Evolutionary conservation across 2,329 filamentous ascomycete genomes (phyloP), one percentile per base, ranked within the genome.

Genomic region (Knoxdaviesia proteae): DNA sequence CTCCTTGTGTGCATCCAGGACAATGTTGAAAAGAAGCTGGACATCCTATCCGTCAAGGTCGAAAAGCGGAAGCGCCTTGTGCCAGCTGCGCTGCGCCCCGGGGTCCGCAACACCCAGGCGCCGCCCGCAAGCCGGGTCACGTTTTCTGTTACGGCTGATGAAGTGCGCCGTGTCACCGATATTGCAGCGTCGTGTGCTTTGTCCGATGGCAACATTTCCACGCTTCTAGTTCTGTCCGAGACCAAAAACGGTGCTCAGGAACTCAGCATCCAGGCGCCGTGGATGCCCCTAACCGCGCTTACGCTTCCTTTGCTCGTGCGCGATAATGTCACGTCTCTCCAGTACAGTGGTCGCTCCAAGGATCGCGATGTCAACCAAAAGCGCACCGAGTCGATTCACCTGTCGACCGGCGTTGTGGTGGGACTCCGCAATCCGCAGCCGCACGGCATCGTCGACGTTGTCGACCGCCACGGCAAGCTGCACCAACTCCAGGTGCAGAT

Each of bases 161-260:
- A 72, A 41, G 59, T 69, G 33, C 65, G 70, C 42, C 70, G 75
- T 51, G 74, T 74, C 6, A 68, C 79, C 44, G 76, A 74, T 47
- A 74, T 87, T 10, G 68, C 77, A 31, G 81, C 86, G 58, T 80
- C 78, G 6, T 83, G 78, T 56, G 80, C 75, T 50, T 57, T 87
- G 38, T 63, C 67, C 5, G 80, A 87, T 54, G 76, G 76, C 2
- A 63, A 68, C 31, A 64, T 80, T 43, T 74, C 77, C 33, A 74
- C 77, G 48, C 78, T 87, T 42, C 60, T 86, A 3, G 74, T 82
- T 31, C 60, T 88, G 9, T 80, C 76, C 3, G 71, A 78, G 49
- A 71, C 74, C 30, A 67, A 68, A 41, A 64, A 74, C 48, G 77
- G 78, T 1, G 67, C 69, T 32, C 69, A 73, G 39, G 74, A 80